Percentiles rank a stretch among this genome's conserved stretches.
Evolutionary conservation across 768 basidiomycete species (phyloP).

Genomic region (Chalciporus piperatus): DNA sequence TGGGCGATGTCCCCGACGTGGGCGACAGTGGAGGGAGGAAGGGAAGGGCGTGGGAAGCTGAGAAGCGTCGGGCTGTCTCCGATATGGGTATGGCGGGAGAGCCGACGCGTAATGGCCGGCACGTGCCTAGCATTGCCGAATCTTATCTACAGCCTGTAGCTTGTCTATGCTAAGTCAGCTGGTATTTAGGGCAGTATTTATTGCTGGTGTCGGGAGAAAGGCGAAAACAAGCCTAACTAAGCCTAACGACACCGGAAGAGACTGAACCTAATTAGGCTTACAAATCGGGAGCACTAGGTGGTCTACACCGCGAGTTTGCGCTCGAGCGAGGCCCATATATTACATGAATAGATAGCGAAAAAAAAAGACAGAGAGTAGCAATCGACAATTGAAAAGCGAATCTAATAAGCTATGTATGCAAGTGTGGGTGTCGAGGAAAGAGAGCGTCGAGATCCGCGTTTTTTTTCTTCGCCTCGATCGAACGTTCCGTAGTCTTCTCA

Average conservation of each 20-base stretch:
- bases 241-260: background rate
- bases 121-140: background rate
- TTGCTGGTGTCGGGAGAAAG: background rate
- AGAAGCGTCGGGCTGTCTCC: too few species aligned
- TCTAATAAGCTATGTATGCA: conserved; percentile 3
- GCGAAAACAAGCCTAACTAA: background rate
- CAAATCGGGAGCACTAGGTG: background rate
- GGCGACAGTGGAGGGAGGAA: too few species aligned
- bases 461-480: background rate
- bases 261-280: conserved; percentile 1
- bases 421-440: background rate
- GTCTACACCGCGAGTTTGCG: too few species aligned
- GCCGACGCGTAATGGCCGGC: too few species aligned
- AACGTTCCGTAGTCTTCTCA: conserved; percentile 13
- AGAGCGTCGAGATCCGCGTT: background rate
- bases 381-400: conserved; percentile 5
- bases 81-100: too few species aligned
- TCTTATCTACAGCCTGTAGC: background rate
- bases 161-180: background rate
- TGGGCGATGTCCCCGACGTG: too few species aligned
- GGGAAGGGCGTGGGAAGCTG: too few species aligned
- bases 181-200: conserved; percentile 1
- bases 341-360: conserved; percentile 27
- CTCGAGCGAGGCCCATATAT: background rate
- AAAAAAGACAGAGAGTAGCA: conserved; percentile 7